Evolutionary conservation across 106 monocot species (phyloP).

Genomic region (Apostasia shenzhenica): DNA sequence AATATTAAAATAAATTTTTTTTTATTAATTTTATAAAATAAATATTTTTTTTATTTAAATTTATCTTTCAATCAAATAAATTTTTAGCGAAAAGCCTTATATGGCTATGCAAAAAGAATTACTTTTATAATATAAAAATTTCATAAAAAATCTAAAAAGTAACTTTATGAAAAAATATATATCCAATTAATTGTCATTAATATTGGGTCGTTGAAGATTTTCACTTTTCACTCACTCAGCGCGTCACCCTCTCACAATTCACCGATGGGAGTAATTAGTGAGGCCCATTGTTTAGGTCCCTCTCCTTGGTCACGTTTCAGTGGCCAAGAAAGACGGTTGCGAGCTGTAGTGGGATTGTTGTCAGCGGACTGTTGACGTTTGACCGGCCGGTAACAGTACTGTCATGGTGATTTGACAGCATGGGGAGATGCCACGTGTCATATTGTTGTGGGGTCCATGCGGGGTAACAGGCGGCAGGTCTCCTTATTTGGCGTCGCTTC

Average conservation of each 20-base stretch:
- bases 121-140: no score
- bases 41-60: no score
- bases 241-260: neutral
- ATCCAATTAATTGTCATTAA: neutral
- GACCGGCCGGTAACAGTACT: neutral
- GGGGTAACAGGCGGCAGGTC: slow-evolving; percentile 46
- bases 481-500: slow-evolving; percentile 30
- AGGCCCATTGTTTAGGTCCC: no score
- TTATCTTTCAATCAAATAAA: no score
- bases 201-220: neutral
- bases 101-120: no score
- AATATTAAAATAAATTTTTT: no score
- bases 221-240: neutral
- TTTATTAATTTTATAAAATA: no score
- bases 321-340: neutral
- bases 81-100: no score
- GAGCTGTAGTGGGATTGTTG: neutral
- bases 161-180: no score
- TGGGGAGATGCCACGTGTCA: slow-evolving; percentile 23
- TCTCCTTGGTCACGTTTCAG: no score
- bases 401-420: neutral
- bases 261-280: neutral
- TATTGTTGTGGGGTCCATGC: slow-evolving; percentile 15
- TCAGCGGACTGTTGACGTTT: neutral
- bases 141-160: no score